These are phyloP conservation scores for Lactuca saligna DNA, from an alignment of 129 eudicot species.

Conservation along the genomic window DNA sequence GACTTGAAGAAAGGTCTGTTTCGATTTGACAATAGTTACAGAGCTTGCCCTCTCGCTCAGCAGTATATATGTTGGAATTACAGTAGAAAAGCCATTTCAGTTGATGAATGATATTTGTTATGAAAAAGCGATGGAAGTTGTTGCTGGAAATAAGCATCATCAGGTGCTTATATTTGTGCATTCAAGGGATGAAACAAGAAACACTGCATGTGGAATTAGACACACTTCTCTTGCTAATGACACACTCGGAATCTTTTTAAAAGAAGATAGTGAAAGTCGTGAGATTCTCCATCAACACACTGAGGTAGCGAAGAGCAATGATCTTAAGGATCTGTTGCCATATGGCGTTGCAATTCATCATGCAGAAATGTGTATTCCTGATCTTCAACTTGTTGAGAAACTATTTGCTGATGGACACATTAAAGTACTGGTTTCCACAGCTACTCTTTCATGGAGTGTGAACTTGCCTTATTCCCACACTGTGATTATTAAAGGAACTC, in stretches of 20 bases:
- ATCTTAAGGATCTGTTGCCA: slow-evolving; percentile 81
- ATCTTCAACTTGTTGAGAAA: slow-evolving; percentile 82
- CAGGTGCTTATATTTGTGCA: slow-evolving; percentile 91
- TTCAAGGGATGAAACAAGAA: slow-evolving; percentile 87
- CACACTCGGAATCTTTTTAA: slow-evolving; percentile 64
- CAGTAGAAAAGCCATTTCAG: slow-evolving; percentile 86
- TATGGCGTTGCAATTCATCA: slow-evolving; percentile 93
- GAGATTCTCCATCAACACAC: slow-evolving; percentile 76
- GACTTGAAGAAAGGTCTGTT: slow-evolving; percentile 71
- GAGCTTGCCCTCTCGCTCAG: slow-evolving; percentile 93
- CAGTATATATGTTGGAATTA: slow-evolving; percentile 61
- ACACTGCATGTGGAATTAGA: slow-evolving; percentile 84
- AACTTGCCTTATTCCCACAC: slow-evolving; percentile 80
- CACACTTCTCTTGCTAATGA: slow-evolving; percentile 86
- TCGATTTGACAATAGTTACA: slow-evolving; percentile 82
- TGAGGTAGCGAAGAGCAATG: slow-evolving; percentile 79
- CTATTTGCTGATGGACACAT: slow-evolving; percentile 79
- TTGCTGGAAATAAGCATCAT: slow-evolving; percentile 62
- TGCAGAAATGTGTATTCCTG: slow-evolving; percentile 86
- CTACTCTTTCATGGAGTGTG: slow-evolving; percentile 98
- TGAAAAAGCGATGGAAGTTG: slow-evolving; percentile 58
- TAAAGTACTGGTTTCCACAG: slow-evolving; percentile 93
- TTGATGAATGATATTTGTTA: slow-evolving; percentile 90
- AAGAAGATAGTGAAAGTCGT: slow-evolving; percentile 86
- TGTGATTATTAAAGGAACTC: slow-evolving; percentile 93